Evolutionary conservation across 495 filamentous ascomycete genomes (phyloP), one percentile per base, ranked within the genome.

Genomic region (Cudoniella acicularis): DNA sequence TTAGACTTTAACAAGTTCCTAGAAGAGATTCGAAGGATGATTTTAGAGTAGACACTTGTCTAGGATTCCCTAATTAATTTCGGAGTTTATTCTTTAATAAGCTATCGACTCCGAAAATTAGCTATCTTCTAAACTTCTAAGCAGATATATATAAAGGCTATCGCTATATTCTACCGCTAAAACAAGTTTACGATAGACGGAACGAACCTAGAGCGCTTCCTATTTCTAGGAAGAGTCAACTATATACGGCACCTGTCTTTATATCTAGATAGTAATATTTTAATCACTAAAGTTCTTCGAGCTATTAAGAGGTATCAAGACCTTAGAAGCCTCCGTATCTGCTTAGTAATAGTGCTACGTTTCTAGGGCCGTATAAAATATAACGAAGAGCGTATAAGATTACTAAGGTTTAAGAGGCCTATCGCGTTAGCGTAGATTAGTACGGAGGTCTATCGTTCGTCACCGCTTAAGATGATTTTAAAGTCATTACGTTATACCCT

Each of bases 301-400:
- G 30, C 30, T 36, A 36, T 36, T 36, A 36, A 36, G 30, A 36
- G 30, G 30, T 36, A 13, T 13, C 30, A 36, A 36, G 45, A 48
- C 21, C 45, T 48, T 17, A 48, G 45, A 48, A 48, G 45, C 45
- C 45, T 48, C 49, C n/a, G 17, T 23, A 40, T 25, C 23, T 55
- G 72, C 82, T 73, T 90, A 88, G 30, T 36, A 36, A 6, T 13
- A 13, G 30, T 36, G 30, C 30, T 13, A 36, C 30, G 30, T 36
- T 36, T 36, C 30, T 36, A 36, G 30, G 30, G 30, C 30, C 13
- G 30, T 36, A 13, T 36, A 36, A 36, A 36, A 36, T 36, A 13
- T 13, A 36, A 36, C 30, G 30, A 36, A 36, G 30, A 36, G 30
- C 30, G 30, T 36, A 36, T 36, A 36, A 36, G 30, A 36, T 36